Conservation (phyloP, 2,329 filamentous ascomycete genomes). For the Penicillium sp. region DNA sequence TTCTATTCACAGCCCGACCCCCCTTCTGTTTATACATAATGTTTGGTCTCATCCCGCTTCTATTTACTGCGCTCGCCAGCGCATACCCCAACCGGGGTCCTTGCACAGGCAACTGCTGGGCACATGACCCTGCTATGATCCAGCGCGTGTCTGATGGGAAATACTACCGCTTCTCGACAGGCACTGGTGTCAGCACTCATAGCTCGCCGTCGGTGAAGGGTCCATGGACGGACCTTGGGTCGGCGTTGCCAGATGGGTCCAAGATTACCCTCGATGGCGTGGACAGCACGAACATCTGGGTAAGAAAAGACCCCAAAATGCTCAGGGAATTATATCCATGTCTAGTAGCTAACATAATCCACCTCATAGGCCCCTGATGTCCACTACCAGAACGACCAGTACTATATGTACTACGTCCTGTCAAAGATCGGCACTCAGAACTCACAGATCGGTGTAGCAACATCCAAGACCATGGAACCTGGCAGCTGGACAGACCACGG, state of each 20-base stretch:
- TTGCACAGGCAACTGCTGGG: constrained; percentile 35
- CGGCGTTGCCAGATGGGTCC: constrained; percentile 46
- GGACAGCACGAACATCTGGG: constrained; percentile 48
- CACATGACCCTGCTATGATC: constrained; percentile 52
- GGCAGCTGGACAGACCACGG: constrained; percentile 41
- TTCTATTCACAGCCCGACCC: not conserved
- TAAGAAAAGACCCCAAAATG: constrained; percentile 20
- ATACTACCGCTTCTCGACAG: constrained; percentile 56
- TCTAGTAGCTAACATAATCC: not conserved
- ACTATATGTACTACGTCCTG: constrained; percentile 66
- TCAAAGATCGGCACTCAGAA: constrained; percentile 59
- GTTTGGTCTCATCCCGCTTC: constrained; percentile 22
- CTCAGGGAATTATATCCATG: not conserved
- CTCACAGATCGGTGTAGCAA: constrained; percentile 61
- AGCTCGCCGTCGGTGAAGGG: constrained; percentile 47
- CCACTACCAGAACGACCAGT: constrained; percentile 53
- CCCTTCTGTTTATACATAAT: constrained; percentile 12
- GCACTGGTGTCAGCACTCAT: constrained; percentile 50
- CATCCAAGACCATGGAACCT: constrained; percentile 43
- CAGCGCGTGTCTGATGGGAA: constrained; percentile 49
- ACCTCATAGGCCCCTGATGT: constrained; percentile 62
- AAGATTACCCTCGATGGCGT: constrained; percentile 45
- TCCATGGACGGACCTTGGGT: constrained; percentile 51
- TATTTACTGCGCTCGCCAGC: constrained; percentile 24
- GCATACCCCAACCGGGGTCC: constrained; percentile 32